Evolutionary conservation across 1,139 yeast species (phyloP).

Genomic region (Blastobotrys arbuscula): DNA sequence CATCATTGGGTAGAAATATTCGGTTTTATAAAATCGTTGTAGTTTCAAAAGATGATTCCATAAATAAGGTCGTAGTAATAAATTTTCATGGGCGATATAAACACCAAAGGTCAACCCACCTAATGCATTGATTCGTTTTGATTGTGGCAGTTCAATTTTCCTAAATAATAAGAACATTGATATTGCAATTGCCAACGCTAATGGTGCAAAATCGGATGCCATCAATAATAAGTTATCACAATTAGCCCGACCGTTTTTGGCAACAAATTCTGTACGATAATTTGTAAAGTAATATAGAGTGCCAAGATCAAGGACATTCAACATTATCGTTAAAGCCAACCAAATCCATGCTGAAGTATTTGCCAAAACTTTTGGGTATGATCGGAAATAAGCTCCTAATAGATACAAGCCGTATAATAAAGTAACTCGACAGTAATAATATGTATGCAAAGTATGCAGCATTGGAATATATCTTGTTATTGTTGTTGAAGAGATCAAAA

Average conservation of each 20-base stretch:
- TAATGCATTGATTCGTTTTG: neutral
- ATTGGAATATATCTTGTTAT: neutral
- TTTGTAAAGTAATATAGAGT: conserved; percentile 1
- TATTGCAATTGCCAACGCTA: neutral
- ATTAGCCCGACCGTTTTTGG: conserved; percentile 1
- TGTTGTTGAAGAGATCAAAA: neutral
- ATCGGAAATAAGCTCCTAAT: conserved; percentile 3
- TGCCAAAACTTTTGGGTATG: conserved; percentile 2
- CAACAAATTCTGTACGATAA: neutral
- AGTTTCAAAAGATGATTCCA: conserved; percentile 2
- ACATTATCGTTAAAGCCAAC: neutral
- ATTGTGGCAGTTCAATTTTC: neutral
- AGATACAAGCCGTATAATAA: conserved; percentile 1
- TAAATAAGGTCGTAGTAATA: conserved; percentile 1
- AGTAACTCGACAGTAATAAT: neutral
- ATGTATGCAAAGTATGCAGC: neutral
- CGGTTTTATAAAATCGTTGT: neutral
- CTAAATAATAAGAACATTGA: neutral
- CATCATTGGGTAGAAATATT: neutral
- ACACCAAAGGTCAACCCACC: conserved; percentile 3
- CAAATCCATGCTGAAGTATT: conserved; percentile 1
- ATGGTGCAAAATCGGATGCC: conserved; percentile 6
- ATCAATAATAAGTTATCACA: conserved; percentile 1
- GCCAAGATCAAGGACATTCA: neutral
- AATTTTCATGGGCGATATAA: conserved; percentile 7